Evolutionary conservation across 495 filamentous ascomycete genomes (phyloP).

Genomic region (Penicillium coffeae): DNA sequence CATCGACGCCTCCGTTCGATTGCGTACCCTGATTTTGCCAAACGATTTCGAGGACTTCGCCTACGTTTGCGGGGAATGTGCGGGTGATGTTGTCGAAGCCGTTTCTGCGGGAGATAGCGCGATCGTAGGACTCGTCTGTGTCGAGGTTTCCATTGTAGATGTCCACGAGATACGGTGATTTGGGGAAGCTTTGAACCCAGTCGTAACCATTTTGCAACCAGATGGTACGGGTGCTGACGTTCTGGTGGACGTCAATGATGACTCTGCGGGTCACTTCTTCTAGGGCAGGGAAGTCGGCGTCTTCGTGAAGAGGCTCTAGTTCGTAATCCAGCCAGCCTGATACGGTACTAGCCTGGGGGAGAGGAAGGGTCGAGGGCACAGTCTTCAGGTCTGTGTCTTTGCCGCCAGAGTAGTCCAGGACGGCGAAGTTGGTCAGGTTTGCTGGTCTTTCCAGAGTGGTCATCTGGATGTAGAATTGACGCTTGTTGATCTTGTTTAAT

Average conservation of each 20-base stretch:
- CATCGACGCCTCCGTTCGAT: slow-evolving; percentile 45
- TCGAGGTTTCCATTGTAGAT: slow-evolving; percentile 48
- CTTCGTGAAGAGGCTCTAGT: slow-evolving; percentile 37
- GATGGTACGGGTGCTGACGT: slow-evolving; percentile 39
- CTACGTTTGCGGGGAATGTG: slow-evolving; percentile 51
- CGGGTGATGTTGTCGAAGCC: slow-evolving; percentile 51
- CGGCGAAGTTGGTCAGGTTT: slow-evolving; percentile 43
- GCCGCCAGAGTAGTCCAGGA: slow-evolving; percentile 44
- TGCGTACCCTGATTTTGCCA: slow-evolving; percentile 46
- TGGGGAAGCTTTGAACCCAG: slow-evolving; percentile 43
- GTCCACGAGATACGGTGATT: slow-evolving; percentile 51
- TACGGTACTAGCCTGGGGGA: slow-evolving; percentile 34
- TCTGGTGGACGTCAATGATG: slow-evolving; percentile 40
- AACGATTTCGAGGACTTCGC: slow-evolving; percentile 62
- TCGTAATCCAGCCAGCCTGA: slow-evolving; percentile 52
- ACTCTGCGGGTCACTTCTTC: slow-evolving; percentile 53
- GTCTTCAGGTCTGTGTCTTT: slow-evolving; percentile 16
- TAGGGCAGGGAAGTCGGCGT: slow-evolving; percentile 41
- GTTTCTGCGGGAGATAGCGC: slow-evolving; percentile 12
- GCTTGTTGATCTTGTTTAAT: slow-evolving; percentile 14
- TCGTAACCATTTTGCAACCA: slow-evolving; percentile 42
- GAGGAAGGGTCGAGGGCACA: slow-evolving; percentile 19
- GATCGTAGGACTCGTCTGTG: slow-evolving; percentile 34
- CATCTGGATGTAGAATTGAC: slow-evolving; percentile 52
- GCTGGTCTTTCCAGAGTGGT: slow-evolving; percentile 47